Base-by-base conservation (phyloP, 495 filamentous ascomycete species). In the Penicillium manginii region DNA sequence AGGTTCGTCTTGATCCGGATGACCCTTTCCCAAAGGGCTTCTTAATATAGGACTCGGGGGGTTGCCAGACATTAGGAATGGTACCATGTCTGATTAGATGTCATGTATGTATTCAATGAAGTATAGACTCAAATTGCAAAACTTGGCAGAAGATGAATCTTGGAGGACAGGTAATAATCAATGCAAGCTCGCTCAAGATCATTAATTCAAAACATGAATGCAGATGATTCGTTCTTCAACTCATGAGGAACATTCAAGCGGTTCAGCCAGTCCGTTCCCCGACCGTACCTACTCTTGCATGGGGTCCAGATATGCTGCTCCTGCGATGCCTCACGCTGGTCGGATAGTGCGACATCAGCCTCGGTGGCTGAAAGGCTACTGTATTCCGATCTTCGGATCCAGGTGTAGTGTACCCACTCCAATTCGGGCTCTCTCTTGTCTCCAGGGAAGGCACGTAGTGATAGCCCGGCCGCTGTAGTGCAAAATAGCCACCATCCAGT, bases 331-430 rank as follows among this genome's bases (percentile, higher is more conserved):
- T 59, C 23, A 68, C 55, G 11, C 73, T 66, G 3, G 64, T 61
- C 18, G 66, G 58, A 59, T 73, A 74, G 59, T 74, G 69, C 18
- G 57, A 59, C 61, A 74, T 68, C 18, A 61, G 53, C 5, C 64
- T 57, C 14, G 60, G 52, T 42, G 60, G 52, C 23, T 57, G 55
- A 18, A 58, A 43, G 4, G 59, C 57, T 17, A 59, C 52, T 14
- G 62, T 50, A 54, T 63, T 63, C 0, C 65, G 60, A 22, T 73
- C 72, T 21, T 74, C 73, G n/a, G 71, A 67, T 2, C 60, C 67
- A 3, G 69, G 64, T 0, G 69, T 68, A 2, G 56, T 70, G 23
- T 59, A 61, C 15, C 68, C 61, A 54, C 70, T 76, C 33, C 56
- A 55, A 45, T 40, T 67, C 0, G 60, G 65, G 15, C 60, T 67